Conservation (phyloP, 345 rosid species). For the Microcos paniculata region DNA sequence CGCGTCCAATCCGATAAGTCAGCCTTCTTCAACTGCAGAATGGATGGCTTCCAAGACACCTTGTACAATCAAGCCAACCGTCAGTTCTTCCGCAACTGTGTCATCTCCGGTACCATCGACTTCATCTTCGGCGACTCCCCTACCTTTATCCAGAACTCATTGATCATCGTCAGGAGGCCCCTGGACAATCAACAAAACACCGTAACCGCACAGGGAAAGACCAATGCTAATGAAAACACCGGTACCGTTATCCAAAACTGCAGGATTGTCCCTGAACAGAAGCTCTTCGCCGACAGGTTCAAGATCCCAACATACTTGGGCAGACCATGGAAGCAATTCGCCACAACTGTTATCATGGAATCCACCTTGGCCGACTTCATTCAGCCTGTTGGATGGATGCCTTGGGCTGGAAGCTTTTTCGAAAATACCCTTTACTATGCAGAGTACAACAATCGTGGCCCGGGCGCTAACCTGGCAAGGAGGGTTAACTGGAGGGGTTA, state of each 20-base stretch:
- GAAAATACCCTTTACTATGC: conserved; percentile 44
- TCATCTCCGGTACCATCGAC: conserved; percentile 55
- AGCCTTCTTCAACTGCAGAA: conserved; percentile 53
- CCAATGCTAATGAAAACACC: conserved; percentile 21
- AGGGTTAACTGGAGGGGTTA: conserved; percentile 56
- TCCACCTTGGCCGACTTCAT: conserved; percentile 51
- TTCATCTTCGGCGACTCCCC: conserved; percentile 54
- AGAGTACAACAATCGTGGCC: conserved; percentile 51
- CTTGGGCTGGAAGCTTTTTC: conserved; percentile 31
- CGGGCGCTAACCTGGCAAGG: conserved; percentile 36
- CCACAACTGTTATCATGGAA: conserved; percentile 52
- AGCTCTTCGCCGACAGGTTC: conserved; percentile 31
- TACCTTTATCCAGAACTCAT: conserved; percentile 44
- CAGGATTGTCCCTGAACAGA: conserved; percentile 53
- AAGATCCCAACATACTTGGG: conserved; percentile 43
- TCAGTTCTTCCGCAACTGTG: conserved; percentile 56
- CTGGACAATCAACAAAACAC: conserved; percentile 42
- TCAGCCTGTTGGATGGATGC: conserved; percentile 48
- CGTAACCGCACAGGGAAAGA: conserved; percentile 49
- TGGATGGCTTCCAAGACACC: conserved; percentile 57
- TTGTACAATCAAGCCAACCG: conserved; percentile 46
- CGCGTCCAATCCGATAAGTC: conserved; percentile 45
- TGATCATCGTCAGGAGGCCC: conserved; percentile 51
- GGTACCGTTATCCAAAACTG: conserved; percentile 60
- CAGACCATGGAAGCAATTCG: conserved; percentile 53